Evolutionary conservation across 176 grass and related monocot genomes (phyloP), one percentile per base, ranked within the genome.

Genomic region (Ensete glaucum): DNA sequence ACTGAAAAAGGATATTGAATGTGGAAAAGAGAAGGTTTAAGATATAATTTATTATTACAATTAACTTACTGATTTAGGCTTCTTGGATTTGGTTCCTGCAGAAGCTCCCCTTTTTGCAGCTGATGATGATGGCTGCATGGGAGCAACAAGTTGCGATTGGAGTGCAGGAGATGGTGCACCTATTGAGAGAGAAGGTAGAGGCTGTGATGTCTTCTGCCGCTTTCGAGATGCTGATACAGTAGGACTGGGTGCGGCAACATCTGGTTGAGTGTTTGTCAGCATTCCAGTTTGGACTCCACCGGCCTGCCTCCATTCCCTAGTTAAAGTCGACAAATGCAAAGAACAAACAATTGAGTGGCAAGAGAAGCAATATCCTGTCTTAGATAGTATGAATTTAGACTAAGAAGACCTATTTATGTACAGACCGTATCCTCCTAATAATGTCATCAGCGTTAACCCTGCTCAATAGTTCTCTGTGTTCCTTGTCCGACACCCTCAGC

Each of bases 401-500:
- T 43, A 43, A 43, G 26, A 8, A 50, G 53, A 83, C 23, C 50
- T 62, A 85, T 52, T 52, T 50, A 72, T 25, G 19, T 69, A 53
- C 84, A 80, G 78, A 96, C 92, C 92, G 89, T 84, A 90, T 88
- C 77, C 82, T 82, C 49, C 85, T 79, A 24, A 89, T 90, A 59
- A 87, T 22, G 63, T 77, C 81, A 9, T 97, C 93, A 43, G 85
- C 88, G 80, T 93, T 91, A 59, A 93, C 90, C 64, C 77, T 93
- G 55, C 81, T 89, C 51, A 98, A 70, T 68, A 98, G 81, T 54
- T 98, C 94, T 69, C 94, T 98, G 27, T 98, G 94, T 50, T 98
- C 88, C 17, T 98, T 82, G 70, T 91, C 84, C 58, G 94, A 93
- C 66, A 98, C 77, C 53, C 90, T 93, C 74, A 98, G 69, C 83